Evolutionary conservation across 441 rosid species (phyloP).

Genomic region (Euphorbia schlechtendalii): DNA sequence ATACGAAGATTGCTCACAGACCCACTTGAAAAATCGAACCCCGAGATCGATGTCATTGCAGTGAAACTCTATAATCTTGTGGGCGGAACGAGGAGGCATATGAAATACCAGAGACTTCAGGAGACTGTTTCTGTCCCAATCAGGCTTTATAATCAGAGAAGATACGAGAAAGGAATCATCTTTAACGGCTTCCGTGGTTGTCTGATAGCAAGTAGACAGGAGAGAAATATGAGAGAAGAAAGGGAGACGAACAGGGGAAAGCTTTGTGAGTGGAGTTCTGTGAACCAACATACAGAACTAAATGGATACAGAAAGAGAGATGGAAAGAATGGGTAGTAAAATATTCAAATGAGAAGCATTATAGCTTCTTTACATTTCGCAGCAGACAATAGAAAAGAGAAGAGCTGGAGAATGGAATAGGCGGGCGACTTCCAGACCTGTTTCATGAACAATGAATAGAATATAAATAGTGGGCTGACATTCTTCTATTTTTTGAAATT

Average conservation of each 20-base stretch:
- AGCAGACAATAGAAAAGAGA: not conserved
- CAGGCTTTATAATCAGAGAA: slow-evolving; percentile 23
- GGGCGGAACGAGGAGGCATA: slow-evolving; percentile 34
- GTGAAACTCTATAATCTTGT: slow-evolving; percentile 31
- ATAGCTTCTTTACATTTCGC: not conserved
- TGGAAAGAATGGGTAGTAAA: not conserved
- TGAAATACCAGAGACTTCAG: slow-evolving; percentile 36
- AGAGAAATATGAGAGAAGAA: slow-evolving; percentile 19
- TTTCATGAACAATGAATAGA: not conserved
- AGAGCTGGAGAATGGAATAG: not conserved
- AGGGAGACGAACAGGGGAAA: not conserved
- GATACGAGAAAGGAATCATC: slow-evolving; percentile 19
- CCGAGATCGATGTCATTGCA: slow-evolving; percentile 15
- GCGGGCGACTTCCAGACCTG: not conserved
- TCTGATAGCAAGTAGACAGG: slow-evolving; percentile 9
- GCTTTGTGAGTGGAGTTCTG: not conserved
- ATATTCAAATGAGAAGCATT: not conserved
- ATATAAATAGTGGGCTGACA: too few relatives aligned
- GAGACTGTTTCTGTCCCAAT: slow-evolving; percentile 28
- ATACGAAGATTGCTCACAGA: slow-evolving; percentile 37
- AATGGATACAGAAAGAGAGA: not conserved
- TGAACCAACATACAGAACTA: slow-evolving; percentile 1
- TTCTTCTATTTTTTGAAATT: too few relatives aligned
- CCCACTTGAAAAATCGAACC: slow-evolving; percentile 38
- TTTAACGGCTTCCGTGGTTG: slow-evolving; percentile 12